Conservation (phyloP, 208 protist species). For the Leishmania arabica region DNA sequence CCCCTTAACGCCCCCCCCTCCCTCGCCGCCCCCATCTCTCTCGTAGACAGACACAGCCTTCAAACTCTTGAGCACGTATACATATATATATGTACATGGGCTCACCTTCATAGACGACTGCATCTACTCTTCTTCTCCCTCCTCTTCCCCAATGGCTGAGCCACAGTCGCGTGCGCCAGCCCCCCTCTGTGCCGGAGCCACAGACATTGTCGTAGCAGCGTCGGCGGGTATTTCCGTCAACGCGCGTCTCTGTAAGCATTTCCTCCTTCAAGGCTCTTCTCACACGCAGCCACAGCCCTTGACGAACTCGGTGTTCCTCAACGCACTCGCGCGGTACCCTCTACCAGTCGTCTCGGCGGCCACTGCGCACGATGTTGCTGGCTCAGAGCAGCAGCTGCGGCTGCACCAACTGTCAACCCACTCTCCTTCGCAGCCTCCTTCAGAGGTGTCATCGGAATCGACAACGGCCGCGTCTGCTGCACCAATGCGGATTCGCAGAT, state of each 20-base stretch:
- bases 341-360: conserved; percentile 22
- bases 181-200: not conserved
- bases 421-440: not conserved
- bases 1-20: not conserved
- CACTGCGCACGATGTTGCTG: conserved; percentile 17
- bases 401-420: not conserved
- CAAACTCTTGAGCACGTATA: not conserved
- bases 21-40: not conserved
- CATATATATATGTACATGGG: not conserved
- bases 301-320: not conserved
- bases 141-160: not conserved
- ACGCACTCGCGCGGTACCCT: conserved; percentile 18
- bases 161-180: not conserved
- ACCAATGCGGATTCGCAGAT: not conserved
- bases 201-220: not conserved
- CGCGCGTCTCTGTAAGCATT: conserved; percentile 1
- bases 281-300: not conserved
- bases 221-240: not conserved
- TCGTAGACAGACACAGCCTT: not conserved
- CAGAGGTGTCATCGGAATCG: not conserved
- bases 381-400: not conserved
- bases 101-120: not conserved
- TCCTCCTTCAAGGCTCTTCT: not conserved
- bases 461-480: too few species aligned
- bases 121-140: not conserved